Percentiles rank a stretch among this genome's conserved stretches.
Conservation (phyloP, 1,284 basidiomycete species). For the Ceratobasidium sp. region DNA sequence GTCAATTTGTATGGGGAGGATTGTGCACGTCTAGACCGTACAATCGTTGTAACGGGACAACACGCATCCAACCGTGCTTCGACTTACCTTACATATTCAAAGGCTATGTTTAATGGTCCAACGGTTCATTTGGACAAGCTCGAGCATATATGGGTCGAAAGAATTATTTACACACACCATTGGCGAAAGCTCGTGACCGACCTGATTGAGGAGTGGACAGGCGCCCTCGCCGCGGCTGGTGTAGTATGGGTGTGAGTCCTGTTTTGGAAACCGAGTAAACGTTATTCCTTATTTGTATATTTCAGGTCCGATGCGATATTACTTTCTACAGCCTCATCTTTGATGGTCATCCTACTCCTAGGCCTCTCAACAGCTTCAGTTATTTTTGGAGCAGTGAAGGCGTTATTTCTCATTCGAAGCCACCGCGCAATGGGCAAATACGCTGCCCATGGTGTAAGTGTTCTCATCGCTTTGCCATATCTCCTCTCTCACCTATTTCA, state of each 20-base stretch:
- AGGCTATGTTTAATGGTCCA: slow-evolving; percentile 12
- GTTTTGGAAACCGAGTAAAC: not conserved
- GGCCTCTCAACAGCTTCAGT: slow-evolving; percentile 12
- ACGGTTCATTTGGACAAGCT: slow-evolving; percentile 17
- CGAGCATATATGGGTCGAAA: slow-evolving; percentile 32
- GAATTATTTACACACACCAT: slow-evolving; percentile 40
- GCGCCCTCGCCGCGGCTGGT: slow-evolving; percentile 14
- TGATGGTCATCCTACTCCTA: slow-evolving; percentile 25
- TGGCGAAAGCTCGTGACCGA: slow-evolving; percentile 34
- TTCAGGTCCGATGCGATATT: slow-evolving; percentile 25
- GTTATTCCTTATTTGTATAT: not conserved
- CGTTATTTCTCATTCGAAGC: slow-evolving; percentile 25
- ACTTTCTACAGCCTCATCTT: slow-evolving; percentile 22
- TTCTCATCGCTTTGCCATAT: not conserved
- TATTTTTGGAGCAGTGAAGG: slow-evolving; percentile 25
- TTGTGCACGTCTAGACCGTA: slow-evolving; percentile 32
- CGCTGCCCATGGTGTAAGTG: slow-evolving; percentile 35
- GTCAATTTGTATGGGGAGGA: slow-evolving; percentile 34
- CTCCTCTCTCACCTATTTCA: not conserved
- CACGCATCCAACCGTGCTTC: not conserved
- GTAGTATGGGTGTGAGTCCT: slow-evolving; percentile 38
- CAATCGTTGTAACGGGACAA: slow-evolving; percentile 5
- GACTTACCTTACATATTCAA: not conserved
- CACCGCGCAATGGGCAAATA: slow-evolving; percentile 42
- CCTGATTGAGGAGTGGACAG: slow-evolving; percentile 32